Conservation (phyloP, 192 early-diverging fungal species). For the Umbelopsis sp. region DNA sequence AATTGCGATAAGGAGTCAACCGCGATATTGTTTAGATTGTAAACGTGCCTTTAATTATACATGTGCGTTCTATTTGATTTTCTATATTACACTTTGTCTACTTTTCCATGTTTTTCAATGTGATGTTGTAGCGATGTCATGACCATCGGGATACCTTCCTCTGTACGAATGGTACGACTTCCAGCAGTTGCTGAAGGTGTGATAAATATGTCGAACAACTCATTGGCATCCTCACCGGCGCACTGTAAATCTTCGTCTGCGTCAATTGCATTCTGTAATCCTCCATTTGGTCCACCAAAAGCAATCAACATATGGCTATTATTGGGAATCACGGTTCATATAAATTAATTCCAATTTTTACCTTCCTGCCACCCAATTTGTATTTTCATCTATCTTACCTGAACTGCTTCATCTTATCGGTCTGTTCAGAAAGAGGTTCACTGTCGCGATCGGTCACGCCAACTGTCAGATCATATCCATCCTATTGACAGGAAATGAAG, state of each 20-base stretch:
- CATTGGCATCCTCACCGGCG: conserved; percentile 54
- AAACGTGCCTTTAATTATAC: too few relatives aligned
- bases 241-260: conserved; percentile 58
- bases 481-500: conserved; percentile 24
- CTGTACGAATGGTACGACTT: conserved; percentile 62
- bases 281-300: conserved; percentile 66
- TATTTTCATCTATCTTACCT: conserved; percentile 20
- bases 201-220: conserved; percentile 65
- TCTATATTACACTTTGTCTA: not conserved
- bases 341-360: not conserved
- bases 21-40: not conserved
- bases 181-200: conserved; percentile 60
- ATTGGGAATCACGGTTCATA: not conserved
- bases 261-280: conserved; percentile 65
- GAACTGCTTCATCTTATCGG: conserved; percentile 20
- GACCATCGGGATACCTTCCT: conserved; percentile 30
- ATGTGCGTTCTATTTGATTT: not conserved
- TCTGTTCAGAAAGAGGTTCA: conserved; percentile 26
- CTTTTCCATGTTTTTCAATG: not conserved
- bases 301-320: conserved; percentile 60
- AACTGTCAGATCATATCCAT: conserved; percentile 68
- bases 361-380: not conserved
- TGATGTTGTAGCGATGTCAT: not conserved
- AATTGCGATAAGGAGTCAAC: not conserved
- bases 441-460: conserved; percentile 57